These are phyloP conservation scores for Bondarzewia mesenterica DNA, from an alignment of 1,284 basidiomycete species.

Conservation along the genomic window DNA sequence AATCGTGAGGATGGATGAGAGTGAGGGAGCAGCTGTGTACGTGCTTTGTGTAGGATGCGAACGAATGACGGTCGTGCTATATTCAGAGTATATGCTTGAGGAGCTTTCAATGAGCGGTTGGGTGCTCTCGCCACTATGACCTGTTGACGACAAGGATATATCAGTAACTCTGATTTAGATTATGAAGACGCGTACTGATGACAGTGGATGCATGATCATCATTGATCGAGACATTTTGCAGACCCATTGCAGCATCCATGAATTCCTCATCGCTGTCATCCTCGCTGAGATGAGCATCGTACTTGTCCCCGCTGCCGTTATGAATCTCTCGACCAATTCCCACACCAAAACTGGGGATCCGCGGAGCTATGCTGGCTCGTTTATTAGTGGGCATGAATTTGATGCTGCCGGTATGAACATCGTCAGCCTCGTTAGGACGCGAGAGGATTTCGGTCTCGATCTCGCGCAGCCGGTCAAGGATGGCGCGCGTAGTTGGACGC, in stretches of 20 bases:
- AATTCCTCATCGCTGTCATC: constrained; percentile 70
- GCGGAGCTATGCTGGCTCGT: constrained; percentile 49
- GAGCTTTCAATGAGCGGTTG: constrained; percentile 50
- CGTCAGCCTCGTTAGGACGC: constrained; percentile 54
- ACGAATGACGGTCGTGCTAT: constrained; percentile 62
- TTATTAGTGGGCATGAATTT: constrained; percentile 65
- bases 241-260: constrained; percentile 51
- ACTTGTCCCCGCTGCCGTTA: constrained; percentile 12
- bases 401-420: constrained; percentile 80
- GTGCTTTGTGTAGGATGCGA: constrained; percentile 31
- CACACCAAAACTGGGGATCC: constrained; percentile 82
- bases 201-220: constrained; percentile 20
- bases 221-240: constrained; percentile 39
- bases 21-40: constrained; percentile 40
- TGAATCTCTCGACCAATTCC: constrained; percentile 56
- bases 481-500: constrained; percentile 72
- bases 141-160: constrained; percentile 15
- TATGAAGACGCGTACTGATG: constrained; percentile 6
- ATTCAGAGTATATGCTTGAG: constrained; percentile 42
- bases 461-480: constrained; percentile 64
- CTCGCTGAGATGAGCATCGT: constrained; percentile 28
- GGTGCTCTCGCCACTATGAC: constrained; percentile 31
- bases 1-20: constrained; percentile 70
- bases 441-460: constrained; percentile 79
- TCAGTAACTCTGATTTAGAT: constrained; percentile 1